Evolutionary conservation across 2,329 filamentous ascomycete genomes (phyloP), one percentile per base, ranked within the genome.

Genomic region (Ambrosiella cleistominuta): DNA sequence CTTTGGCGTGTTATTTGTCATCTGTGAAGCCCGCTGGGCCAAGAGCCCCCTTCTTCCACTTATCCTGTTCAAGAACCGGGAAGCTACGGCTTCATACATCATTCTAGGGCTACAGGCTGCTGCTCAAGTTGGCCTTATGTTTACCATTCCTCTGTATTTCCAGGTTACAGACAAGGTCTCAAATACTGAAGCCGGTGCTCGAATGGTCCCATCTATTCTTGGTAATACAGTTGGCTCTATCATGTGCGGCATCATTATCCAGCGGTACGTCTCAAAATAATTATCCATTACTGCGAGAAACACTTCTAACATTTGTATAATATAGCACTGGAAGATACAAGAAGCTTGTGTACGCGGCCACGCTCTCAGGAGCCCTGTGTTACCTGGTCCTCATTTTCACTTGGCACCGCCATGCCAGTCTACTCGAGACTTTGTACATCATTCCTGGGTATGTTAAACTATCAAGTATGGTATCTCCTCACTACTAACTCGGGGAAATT

Each of bases 91-190:
- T 1, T 74, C 76, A 0, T 80, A 79, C 59, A 60, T 76, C 0
- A 75, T 82, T 42, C 71, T 73, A 19, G 69, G 70, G 1, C 68
- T 77, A 0, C 81, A 85, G 61, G 68, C 71, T 0, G 72, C 74
- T 0, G 78, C 80, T 0, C 84, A 87, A 63, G 57, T 65, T 1
- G 61, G 61, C 6, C 61, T 62, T 1, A 81, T 86, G 77, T 82
- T 81, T 57, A 75, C 76, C 0, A 75, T 86, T 0, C 84, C 84
- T 0, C 67, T 87, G 0, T 87, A 87, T 68, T 88, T 87, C 62
- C 80, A 85, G 59, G 76, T 83, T 0, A 82, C 82, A 0, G 70
- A 75, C 4, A 70, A 72, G 0, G 75, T 74, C 2, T 80, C 78
- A 0, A 80, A 77, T 50, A 80, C 82, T 0, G 68, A 71, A 1